Conservation (phyloP, 352 stramenopile species). For the Globisporangium iwayamae region DNA sequence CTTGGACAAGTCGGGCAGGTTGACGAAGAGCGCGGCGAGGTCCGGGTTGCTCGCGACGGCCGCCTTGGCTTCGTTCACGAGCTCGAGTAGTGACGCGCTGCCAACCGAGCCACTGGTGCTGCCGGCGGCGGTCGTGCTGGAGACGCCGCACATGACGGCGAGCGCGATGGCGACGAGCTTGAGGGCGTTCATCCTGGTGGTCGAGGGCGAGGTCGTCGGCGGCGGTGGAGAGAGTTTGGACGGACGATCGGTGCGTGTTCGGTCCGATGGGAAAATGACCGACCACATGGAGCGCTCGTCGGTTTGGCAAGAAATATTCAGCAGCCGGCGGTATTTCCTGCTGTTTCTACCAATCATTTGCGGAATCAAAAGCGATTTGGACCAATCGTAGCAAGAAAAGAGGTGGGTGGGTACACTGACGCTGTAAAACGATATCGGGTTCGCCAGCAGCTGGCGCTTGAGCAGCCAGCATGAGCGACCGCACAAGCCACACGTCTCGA, state of each 20-base stretch:
- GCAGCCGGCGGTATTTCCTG: background rate
- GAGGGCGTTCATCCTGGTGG: constrained; percentile 14
- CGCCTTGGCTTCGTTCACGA: constrained; percentile 14
- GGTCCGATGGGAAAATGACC: constrained; percentile 5
- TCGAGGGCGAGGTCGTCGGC: background rate
- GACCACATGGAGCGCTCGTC: background rate
- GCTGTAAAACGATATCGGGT: background rate
- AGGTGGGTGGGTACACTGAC: background rate
- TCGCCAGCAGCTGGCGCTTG: background rate
- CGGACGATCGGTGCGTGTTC: background rate
- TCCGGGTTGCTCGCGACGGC: constrained; percentile 10
- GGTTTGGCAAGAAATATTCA: constrained; percentile 1
- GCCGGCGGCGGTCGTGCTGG: background rate
- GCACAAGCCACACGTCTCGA: too few relatives aligned
- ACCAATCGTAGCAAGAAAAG: background rate
- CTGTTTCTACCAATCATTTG: background rate
- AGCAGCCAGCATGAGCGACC: background rate
- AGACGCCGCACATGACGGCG: constrained; percentile 3
- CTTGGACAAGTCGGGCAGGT: constrained; percentile 10
- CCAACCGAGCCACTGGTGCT: background rate
- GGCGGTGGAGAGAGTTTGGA: background rate
- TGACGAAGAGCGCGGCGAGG: constrained; percentile 13
- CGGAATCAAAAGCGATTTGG: background rate
- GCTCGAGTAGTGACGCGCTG: constrained; percentile 13
- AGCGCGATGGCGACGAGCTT: constrained; percentile 14